Evolutionary conservation across 108 stramenopile genomes (phyloP), one percentile per base, ranked within the genome.

Genomic region (Cyclotella choctawhatcheeana): DNA sequence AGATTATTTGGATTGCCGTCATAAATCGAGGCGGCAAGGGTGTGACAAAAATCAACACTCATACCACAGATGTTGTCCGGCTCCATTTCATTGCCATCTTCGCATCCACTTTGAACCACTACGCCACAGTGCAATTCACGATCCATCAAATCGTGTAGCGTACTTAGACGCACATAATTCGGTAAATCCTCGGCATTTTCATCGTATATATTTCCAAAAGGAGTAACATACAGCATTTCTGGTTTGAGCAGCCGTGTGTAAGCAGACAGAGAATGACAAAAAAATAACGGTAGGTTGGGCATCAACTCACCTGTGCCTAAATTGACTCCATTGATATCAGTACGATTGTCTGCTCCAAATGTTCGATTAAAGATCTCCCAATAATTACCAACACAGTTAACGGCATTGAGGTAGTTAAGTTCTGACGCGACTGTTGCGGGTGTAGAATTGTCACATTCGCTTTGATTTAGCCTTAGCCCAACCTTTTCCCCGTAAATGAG

Each of bases 321-420:
- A 60, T 89, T 89, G 60, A 86, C 75, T 8, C 37, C 40, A 35
- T 60, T 60, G 18, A 40, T 40, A 37, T 20, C 59, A 7, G 59
- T 40, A 24, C 59, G 59, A 0, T 18, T 29, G 25, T 22, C 20
- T 34, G 85, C 81, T 32, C 83, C 21, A 5, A 32, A 58, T 44
- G 83, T 67, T 32, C 43, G 73, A 30, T 35, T 52, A 77, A 17
- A 88, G 1, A 32, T 84, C 67, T 35, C 62, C 7, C 58, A 83
- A 69, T 86, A 88, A 44, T 83, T 83, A 5, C 89, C 89, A 20
- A 84, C 85, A 22, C 79, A 71, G 10, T 47, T 67, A 20, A 87
- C 55, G 25, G 74, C 81, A 60, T 84, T 56, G 18, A 65, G 60
- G 60, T 69, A 84, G 54, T 37, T 66, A 45, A 78, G 59, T 10